Percentiles rank a stretch among this genome's conserved stretches.
Evolutionary conservation across 1,284 basidiomycete genomes (phyloP).

Genomic region (Fomitiporia mediterranea): DNA sequence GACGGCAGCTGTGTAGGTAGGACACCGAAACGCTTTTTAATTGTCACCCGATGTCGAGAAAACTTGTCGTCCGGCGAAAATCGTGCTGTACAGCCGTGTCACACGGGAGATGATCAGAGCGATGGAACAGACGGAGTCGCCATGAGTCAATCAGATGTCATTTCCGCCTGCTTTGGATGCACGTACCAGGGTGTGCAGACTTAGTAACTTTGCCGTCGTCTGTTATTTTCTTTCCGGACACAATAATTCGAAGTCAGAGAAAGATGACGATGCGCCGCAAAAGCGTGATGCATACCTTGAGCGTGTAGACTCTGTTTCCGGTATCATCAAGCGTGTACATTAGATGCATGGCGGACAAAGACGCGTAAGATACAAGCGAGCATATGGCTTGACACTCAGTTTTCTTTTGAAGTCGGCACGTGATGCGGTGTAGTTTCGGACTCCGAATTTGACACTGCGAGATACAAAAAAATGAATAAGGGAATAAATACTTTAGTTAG

Average conservation of each 20-base stretch:
- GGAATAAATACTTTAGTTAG: too few species aligned
- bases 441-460: too few species aligned
- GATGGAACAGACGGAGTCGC: not conserved
- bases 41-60: slow-evolving; percentile 90
- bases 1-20: slow-evolving; percentile 86
- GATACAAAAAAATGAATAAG: too few species aligned
- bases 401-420: too few species aligned
- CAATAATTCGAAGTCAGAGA: slow-evolving; percentile 16
- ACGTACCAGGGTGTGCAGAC: slow-evolving; percentile 88
- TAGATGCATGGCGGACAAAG: slow-evolving; percentile 68
- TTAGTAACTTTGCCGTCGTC: slow-evolving; percentile 80
- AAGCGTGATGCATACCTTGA: slow-evolving; percentile 60
- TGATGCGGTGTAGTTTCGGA: too few species aligned
- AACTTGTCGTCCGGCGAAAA: slow-evolving; percentile 99
- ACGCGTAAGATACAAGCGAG: too few species aligned
- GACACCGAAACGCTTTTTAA: slow-evolving; percentile 87
- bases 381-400: too few species aligned
- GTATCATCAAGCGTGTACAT: slow-evolving; percentile 85
- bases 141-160: not conserved
- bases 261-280: not conserved
- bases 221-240: slow-evolving; percentile 67
- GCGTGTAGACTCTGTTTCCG: slow-evolving; percentile 83
- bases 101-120: not conserved
- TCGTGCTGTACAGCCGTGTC: slow-evolving; percentile 75
- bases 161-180: not conserved